Percentiles rank a stretch among this genome's conserved stretches.
These are phyloP conservation scores for Acarospora socialis DNA, from an alignment of 2,329 filamentous ascomycete species.

Conservation along the genomic window DNA sequence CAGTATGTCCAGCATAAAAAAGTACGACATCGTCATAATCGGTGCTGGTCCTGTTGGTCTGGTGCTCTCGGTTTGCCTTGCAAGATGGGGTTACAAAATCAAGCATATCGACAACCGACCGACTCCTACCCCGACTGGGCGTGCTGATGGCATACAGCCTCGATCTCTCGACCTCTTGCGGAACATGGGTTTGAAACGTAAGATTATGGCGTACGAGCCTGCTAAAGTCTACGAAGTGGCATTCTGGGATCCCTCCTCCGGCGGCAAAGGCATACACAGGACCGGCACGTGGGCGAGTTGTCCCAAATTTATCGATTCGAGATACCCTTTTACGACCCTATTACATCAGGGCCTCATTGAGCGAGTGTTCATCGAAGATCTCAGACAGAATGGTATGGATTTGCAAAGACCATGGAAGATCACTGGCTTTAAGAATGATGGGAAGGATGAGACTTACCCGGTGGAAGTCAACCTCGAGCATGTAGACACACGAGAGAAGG, in stretches of 20 bases:
- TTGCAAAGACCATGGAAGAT: constrained; percentile 50
- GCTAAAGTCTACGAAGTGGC: constrained; percentile 67
- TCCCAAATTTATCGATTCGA: constrained; percentile 60
- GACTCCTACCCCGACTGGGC: constrained; percentile 71
- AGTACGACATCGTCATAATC: constrained; percentile 63
- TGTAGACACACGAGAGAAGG: constrained; percentile 54
- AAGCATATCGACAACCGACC: constrained; percentile 88
- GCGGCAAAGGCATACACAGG: constrained; percentile 40
- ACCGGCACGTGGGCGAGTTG: constrained; percentile 72
- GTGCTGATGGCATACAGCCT: constrained; percentile 84
- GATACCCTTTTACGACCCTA: constrained; percentile 49
- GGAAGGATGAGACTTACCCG: constrained; percentile 53
- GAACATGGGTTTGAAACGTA: constrained; percentile 79
- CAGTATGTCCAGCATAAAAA: constrained; percentile 21
- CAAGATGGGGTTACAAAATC: constrained; percentile 86
- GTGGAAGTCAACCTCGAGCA: constrained; percentile 67
- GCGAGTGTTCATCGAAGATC: constrained; percentile 46
- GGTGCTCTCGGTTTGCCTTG: constrained; percentile 73
- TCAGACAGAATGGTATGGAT: constrained; percentile 41
- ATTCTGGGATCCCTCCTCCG: constrained; percentile 46
- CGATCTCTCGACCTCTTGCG: constrained; percentile 73
- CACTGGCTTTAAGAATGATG: constrained; percentile 46
- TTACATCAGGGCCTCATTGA: constrained; percentile 50
- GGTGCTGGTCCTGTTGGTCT: constrained; percentile 82
- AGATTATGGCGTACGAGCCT: constrained; percentile 75